Evolutionary conservation across 2,329 filamentous ascomycete genomes (phyloP).

Genomic region (Lizonia empirigonia): DNA sequence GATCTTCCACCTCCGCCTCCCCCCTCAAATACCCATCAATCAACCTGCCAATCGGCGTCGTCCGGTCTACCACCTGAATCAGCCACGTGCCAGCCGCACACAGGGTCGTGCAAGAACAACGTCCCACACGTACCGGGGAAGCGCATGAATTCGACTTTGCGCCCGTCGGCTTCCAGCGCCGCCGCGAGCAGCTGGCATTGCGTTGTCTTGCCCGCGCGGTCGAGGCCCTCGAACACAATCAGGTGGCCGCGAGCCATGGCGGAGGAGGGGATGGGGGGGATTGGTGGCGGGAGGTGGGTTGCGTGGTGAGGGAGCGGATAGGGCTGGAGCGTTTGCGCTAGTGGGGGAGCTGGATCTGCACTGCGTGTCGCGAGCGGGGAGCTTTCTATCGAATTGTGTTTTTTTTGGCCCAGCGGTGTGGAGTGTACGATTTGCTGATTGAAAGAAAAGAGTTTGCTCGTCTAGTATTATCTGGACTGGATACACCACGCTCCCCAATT

Average conservation of each 20-base stretch:
- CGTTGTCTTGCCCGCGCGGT: conserved; percentile 90
- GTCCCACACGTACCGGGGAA: conserved; percentile 71
- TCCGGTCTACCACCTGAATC: conserved; percentile 65
- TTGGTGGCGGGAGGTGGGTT: not conserved
- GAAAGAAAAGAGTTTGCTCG: no score
- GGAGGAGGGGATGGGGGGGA: not conserved
- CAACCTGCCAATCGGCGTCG: conserved; percentile 83
- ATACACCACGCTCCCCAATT: no score
- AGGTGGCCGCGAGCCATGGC: conserved; percentile 68
- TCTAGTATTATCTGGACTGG: no score
- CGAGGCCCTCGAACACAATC: conserved; percentile 85
- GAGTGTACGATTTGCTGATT: no score
- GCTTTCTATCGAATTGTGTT: no score
- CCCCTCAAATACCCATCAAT: conserved; percentile 83
- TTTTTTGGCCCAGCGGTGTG: no score
- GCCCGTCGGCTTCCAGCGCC: conserved; percentile 57
- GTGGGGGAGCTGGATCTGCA: no score
- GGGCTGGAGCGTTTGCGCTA: conserved; percentile 14
- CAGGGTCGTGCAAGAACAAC: no score
- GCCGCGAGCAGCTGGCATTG: conserved; percentile 74
- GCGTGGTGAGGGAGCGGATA: not conserved
- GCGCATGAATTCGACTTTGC: conserved; percentile 63
- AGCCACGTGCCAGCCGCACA: no score
- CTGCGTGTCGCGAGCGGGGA: no score
- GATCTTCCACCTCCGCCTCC: conserved; percentile 76